Evolutionary conservation across 2,329 filamentous ascomycete species (phyloP).

Genomic region (Podosphaera xanthii): DNA sequence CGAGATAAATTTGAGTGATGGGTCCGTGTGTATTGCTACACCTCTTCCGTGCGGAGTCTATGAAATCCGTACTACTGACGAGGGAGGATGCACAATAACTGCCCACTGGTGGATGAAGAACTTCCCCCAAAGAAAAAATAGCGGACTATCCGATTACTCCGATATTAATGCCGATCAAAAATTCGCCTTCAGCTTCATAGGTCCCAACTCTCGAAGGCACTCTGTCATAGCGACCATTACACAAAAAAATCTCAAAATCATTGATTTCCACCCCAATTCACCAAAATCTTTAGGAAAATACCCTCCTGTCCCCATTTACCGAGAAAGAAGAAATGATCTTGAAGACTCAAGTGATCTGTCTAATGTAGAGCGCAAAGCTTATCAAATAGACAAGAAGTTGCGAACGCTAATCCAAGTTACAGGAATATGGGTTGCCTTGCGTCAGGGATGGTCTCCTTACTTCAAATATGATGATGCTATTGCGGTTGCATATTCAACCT

Average conservation of each 20-base stretch:
- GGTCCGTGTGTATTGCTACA: constrained; percentile 32
- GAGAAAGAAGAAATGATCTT: constrained; percentile 3
- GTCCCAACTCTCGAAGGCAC: constrained; percentile 43
- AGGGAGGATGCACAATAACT: constrained; percentile 33
- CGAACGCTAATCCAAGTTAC: constrained; percentile 28
- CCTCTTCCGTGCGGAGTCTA: constrained; percentile 33
- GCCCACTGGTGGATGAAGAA: constrained; percentile 57
- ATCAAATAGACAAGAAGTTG: constrained; percentile 21
- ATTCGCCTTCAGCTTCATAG: constrained; percentile 59
- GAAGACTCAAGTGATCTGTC: constrained; percentile 5
- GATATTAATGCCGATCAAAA: constrained; percentile 22
- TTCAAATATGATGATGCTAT: constrained; percentile 16
- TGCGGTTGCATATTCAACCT: constrained; percentile 4
- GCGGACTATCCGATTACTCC: constrained; percentile 11
- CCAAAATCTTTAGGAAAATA: constrained; percentile 26
- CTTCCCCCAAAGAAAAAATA: constrained; percentile 17
- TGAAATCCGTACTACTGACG: constrained; percentile 33
- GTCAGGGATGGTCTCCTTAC: constrained; percentile 21
- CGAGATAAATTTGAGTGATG: constrained; percentile 44
- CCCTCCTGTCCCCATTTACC: constrained; percentile 14
- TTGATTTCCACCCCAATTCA: constrained; percentile 40
- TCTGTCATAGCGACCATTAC: constrained; percentile 51
- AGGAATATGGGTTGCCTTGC: constrained; percentile 27
- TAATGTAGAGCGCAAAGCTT: constrained; percentile 16
- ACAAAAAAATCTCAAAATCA: constrained; percentile 39